Base-by-base conservation (phyloP, 1,284 basidiomycete species). In the Trichosporon faecale region DNA sequence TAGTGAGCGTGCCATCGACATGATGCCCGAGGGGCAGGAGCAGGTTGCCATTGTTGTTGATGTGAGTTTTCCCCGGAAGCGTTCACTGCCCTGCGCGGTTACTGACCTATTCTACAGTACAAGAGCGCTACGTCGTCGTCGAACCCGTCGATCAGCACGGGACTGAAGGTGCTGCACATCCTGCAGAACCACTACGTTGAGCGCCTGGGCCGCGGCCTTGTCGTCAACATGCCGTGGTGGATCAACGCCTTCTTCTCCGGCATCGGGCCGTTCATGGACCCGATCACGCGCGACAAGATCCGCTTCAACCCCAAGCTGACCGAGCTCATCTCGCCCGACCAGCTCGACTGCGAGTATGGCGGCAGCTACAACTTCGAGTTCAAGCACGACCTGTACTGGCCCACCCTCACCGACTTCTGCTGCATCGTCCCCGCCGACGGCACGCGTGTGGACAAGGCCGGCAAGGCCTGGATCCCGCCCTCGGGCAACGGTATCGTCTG, bases 101-200 rank as follows among this genome's bases (percentile, higher is more conserved):
- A 33, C 86, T 93, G 66, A 90, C 84, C 77, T 91, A 92, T 78
- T 93, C 93, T 14, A 85, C 67, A 68, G 65, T 94, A 94, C 85
- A 90, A 89, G 79, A 89, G 88, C 9, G 91, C 91, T 0, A 93
- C 91, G 0, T 85, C 93, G 3, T 87, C 89, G 66, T 91, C 90
- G 18, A 94, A 91, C 78, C 92, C 92, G 5, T 91, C 91, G 7
- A 88, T 93, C 75, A 89, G 89, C 16, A 87, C 91, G 7, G 91
- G 90, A 2, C 85, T 89, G 68, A 92, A 93, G 83, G 91, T 92
- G 1, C 86, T 95, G 25, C 86, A 88, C 71, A 94, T 97, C 74
- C 86, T 97, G 46, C 94, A 96, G 82, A 89, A 93, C 74, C 93
- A 96, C 82, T 97, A 97, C 77, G 91, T 91, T 37, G 94, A 95